Evolutionary conservation across 129 eudicot genomes (phyloP), one percentile per base, ranked within the genome.

Genomic region (Centaurea solstitialis): DNA sequence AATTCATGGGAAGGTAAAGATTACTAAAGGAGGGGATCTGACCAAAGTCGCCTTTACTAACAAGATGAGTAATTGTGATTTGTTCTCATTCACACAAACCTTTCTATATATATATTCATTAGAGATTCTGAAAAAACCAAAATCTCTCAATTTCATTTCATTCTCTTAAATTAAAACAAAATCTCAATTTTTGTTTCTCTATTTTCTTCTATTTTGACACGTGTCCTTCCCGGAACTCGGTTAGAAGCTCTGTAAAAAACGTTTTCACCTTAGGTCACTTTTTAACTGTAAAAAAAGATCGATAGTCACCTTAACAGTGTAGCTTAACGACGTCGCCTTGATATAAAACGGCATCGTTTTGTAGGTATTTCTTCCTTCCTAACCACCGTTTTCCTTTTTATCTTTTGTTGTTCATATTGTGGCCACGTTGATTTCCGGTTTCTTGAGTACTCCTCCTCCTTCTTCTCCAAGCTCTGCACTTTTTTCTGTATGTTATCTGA

Each of bases 291-390:
- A 67, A 57, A 41, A 41, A 68, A 23, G 39, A 30, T 47, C 53
- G 33, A 41, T 28, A 80, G 41, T 64, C 79, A 15, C 23, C 11
- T 2, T 39, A 23, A 64, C 17, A 69, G 38, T 69, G 53, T 28
- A 57, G 23, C 38, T 43, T 45, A 10, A 65, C 75, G 79, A 81
- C 75, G 71, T 70, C 76, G 70, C 70, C 35, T 38, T 9, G 26
- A 74, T 81, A 37, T 74, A 39, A 43, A 21, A 15, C 85, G 80
- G 38, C 70, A 22, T 1, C 80, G 62, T 75, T 68, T 67, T 43
- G 9, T 21, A 79, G 85, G 80, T 81, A 81, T 81, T 21, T 75
- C 68, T 81, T 74, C 76, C 68, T 68, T 26, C 30, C 30, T 26
- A 0, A 38, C 69, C 79, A 74, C 76, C 76, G 20, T 75, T 57